Conservation (phyloP, 1,284 basidiomycete genomes). For the Vanrija pseudolonga region DNA sequence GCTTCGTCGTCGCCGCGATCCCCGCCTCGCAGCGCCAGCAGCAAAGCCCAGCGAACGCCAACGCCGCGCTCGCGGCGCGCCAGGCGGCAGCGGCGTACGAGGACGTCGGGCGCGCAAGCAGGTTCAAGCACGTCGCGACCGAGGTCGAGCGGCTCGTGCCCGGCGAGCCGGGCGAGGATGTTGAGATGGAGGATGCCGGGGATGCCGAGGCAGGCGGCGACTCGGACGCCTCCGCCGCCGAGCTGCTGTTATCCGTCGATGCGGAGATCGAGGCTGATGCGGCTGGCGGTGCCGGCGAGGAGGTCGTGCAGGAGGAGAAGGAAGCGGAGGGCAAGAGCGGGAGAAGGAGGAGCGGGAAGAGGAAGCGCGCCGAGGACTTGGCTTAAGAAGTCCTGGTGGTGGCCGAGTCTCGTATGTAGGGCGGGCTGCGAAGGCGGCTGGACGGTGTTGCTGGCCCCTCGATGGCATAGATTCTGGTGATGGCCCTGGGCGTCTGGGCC, state of each 20-base stretch:
- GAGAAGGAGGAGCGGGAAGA: background rate
- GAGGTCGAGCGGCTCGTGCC: slow-evolving; percentile 19
- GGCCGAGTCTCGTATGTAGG: too few species aligned
- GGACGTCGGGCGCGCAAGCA: slow-evolving; percentile 3
- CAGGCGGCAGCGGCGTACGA: slow-evolving; percentile 15
- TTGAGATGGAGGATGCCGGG: slow-evolving; percentile 2
- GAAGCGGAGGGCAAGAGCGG: background rate
- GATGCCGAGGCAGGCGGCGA: slow-evolving; percentile 1
- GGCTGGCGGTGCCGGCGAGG: background rate
- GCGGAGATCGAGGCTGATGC: slow-evolving; percentile 12
- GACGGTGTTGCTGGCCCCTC: too few species aligned
- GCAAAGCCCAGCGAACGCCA: slow-evolving; percentile 8
- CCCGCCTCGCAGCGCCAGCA: slow-evolving; percentile 18
- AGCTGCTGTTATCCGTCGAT: slow-evolving; percentile 15
- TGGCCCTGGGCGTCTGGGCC: too few species aligned
- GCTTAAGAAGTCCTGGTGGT: too few species aligned
- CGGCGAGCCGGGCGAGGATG: slow-evolving; percentile 6
- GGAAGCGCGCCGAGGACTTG: background rate
- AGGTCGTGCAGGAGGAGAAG: background rate
- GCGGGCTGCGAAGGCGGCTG: too few species aligned
- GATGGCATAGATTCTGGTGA: too few species aligned
- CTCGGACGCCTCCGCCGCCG: slow-evolving; percentile 13
- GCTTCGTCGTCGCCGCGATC: slow-evolving; percentile 37
- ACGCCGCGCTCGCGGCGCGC: slow-evolving; percentile 15
- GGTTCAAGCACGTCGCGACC: slow-evolving; percentile 31